Evolutionary conservation across 805 yeast genomes (phyloP).

Genomic region (Kuraishia capsulata): DNA sequence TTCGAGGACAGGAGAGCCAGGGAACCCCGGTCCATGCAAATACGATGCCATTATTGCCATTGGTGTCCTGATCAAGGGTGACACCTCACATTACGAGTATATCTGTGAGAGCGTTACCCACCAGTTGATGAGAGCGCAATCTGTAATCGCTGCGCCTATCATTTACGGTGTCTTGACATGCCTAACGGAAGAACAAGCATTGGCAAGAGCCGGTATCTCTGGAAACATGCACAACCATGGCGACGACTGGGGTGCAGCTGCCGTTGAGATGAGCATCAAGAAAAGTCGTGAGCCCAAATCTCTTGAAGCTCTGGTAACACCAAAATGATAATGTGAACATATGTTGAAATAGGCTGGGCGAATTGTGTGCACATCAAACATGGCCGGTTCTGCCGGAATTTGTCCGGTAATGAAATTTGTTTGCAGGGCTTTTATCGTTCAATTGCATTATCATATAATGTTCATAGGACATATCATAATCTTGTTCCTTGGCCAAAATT

Average conservation of each 20-base stretch:
- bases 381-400: too few relatives aligned
- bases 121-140: slow-evolving; percentile 77
- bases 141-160: slow-evolving; percentile 62
- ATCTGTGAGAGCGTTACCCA: slow-evolving; percentile 85
- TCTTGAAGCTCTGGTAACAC: neutral
- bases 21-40: too few relatives aligned
- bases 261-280: slow-evolving; percentile 82
- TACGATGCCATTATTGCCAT: slow-evolving; percentile 88
- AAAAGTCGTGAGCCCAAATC: too few relatives aligned
- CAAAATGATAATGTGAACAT: neutral
- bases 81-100: slow-evolving; percentile 97
- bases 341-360: neutral
- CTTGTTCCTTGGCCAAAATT: too few relatives aligned
- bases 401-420: too few relatives aligned
- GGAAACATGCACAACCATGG: slow-evolving; percentile 93
- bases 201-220: slow-evolving; percentile 79
- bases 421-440: too few relatives aligned
- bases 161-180: slow-evolving; percentile 93
- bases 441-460: too few relatives aligned
- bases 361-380: too few relatives aligned
- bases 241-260: slow-evolving; percentile 98
- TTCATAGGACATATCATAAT: too few relatives aligned
- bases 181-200: slow-evolving; percentile 89
- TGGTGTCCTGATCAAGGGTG: slow-evolving; percentile 92
- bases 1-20: slow-evolving; percentile 27